phyloP scores from a whole-genome alignment of 192 early-diverging fungal species.

The Dimargaris xerosporica region DNA sequence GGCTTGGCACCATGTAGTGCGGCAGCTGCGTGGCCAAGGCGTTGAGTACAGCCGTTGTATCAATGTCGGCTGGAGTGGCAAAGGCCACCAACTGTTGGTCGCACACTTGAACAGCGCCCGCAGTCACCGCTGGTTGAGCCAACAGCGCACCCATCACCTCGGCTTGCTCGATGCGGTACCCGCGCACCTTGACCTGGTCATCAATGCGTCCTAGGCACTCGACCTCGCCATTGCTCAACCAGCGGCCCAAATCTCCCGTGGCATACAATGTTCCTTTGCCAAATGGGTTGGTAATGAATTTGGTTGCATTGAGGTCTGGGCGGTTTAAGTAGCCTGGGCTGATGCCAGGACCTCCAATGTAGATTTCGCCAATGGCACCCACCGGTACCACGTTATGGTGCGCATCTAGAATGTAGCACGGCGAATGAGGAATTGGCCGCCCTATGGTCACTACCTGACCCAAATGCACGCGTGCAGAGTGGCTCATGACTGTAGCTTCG shows the following conservation, averaged over 20 bases:
- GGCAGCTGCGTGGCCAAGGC: not conserved
- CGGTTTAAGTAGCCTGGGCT: not conserved
- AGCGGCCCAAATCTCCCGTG: not conserved
- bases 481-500: not conserved
- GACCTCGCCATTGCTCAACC: not conserved
- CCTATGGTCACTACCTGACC: not conserved
- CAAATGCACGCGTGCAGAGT: not conserved
- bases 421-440: not conserved
- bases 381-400: not conserved
- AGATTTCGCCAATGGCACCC: not conserved
- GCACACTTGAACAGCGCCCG: not conserved
- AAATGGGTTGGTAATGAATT: not conserved
- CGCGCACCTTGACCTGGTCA: not conserved
- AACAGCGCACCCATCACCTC: not conserved
- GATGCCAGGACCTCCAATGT: not conserved
- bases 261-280: not conserved
- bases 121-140: not conserved
- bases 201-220: not conserved
- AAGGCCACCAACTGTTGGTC: not conserved
- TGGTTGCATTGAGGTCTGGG: not conserved
- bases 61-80: not conserved
- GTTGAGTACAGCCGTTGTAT: too few relatives aligned
- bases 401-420: not conserved
- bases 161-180: not conserved
- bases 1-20: constrained; percentile 3